Evolutionary conservation across 805 yeast species (phyloP).

Genomic region (Nakazawaea populi): DNA sequence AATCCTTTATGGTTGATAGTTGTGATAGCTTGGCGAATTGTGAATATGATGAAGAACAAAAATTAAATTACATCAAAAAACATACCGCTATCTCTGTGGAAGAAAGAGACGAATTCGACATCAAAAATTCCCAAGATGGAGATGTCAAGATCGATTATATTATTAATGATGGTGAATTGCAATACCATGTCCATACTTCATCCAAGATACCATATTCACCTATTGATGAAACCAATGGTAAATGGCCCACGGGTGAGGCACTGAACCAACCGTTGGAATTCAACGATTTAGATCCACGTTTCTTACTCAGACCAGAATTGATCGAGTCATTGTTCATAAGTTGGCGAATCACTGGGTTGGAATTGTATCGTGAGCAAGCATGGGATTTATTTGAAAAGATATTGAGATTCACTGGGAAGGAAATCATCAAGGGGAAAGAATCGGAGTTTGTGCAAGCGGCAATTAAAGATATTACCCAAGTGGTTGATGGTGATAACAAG

Average conservation of each 20-base stretch:
- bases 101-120: neutral
- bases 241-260: constrained; percentile 7
- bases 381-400: constrained; percentile 38
- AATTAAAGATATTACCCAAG: constrained; percentile 18
- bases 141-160: neutral
- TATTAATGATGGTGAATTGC: neutral
- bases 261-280: constrained; percentile 13
- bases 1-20: constrained; percentile 26
- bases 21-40: constrained; percentile 17
- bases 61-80: constrained; percentile 10
- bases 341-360: constrained; percentile 56
- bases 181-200: constrained; percentile 1
- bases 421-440: constrained; percentile 24
- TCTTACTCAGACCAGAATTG: constrained; percentile 53
- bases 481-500: constrained; percentile 3
- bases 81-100: neutral
- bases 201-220: constrained; percentile 7
- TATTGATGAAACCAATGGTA: neutral
- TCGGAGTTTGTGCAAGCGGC: constrained; percentile 10
- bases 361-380: constrained; percentile 50
- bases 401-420: constrained; percentile 22
- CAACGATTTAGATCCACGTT: constrained; percentile 28
- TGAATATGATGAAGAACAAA: constrained; percentile 14
- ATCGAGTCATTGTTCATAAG: constrained; percentile 55
- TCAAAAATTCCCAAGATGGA: too few relatives aligned